Evolutionary conservation across 2,329 filamentous ascomycete genomes (phyloP).

Genomic region (Ascochyta koolunga): DNA sequence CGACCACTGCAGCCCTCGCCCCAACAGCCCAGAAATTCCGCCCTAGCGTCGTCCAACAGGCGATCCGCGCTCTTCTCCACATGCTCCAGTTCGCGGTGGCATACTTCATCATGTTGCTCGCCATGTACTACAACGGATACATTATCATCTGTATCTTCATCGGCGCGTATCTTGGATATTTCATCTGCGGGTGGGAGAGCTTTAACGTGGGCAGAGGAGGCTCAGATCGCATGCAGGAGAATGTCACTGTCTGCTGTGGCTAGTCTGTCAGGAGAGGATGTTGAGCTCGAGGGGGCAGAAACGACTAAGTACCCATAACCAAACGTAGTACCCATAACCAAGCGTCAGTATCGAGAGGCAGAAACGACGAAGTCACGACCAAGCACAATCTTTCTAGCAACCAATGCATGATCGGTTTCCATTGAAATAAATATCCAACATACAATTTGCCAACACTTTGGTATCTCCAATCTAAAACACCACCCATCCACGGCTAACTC

Average conservation of each 20-base stretch:
- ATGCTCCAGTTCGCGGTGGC: slow-evolving; percentile 76
- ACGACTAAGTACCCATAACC: neutral
- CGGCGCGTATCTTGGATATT: slow-evolving; percentile 44
- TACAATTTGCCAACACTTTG: neutral
- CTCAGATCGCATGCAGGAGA: slow-evolving; percentile 40
- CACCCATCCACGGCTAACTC: neutral
- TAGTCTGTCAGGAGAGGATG: slow-evolving; percentile 11
- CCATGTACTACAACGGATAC: slow-evolving; percentile 73
- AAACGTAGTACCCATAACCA: neutral
- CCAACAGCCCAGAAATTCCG: slow-evolving; percentile 42
- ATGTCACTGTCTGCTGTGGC: slow-evolving; percentile 46
- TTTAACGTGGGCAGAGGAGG: slow-evolving; percentile 33
- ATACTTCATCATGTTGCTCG: slow-evolving; percentile 78
- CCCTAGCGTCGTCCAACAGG: slow-evolving; percentile 71
- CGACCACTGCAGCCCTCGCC: neutral
- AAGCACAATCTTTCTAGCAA: neutral
- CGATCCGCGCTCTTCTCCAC: slow-evolving; percentile 71
- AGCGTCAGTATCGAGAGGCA: neutral
- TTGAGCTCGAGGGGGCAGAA: neutral
- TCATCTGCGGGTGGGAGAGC: slow-evolving; percentile 46
- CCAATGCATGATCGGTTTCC: neutral
- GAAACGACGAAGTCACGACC: neutral
- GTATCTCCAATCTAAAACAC: slow-evolving; percentile 1
- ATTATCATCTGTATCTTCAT: slow-evolving; percentile 62
- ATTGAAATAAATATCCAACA: neutral